Evolutionary conservation across 176 grass and related monocot genomes (phyloP), one percentile per base, ranked within the genome.

Genomic region (Thalia dealbata): DNA sequence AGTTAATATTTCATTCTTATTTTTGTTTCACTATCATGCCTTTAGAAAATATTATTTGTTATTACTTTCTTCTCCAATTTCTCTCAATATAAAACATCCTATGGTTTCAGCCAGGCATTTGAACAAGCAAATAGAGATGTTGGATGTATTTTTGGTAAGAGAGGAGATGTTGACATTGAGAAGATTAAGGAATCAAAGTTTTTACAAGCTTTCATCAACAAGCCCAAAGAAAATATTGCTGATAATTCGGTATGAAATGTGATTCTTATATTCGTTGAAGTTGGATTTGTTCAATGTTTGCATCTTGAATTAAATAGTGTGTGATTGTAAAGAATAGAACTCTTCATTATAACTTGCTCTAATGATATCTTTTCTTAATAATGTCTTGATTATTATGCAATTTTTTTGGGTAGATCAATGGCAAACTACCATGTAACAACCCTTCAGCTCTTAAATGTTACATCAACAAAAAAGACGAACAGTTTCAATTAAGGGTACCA

Each of bases 141-240:
- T 19, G 64, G 74, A 16, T 78, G 82, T 80, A 65, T 88, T 45
- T 92, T 96, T 84, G 18, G 61, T 3, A 92, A 81, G 78, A 78
- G 44, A 69, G 87, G 87, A 67, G 85, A 82, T 75, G 72, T 78
- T 66, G 70, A 73, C 81, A 72, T 88, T 35, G 93, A 90, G 80
- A 96, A 86, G 83, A 86, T 92, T 68, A 84, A 88, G 74, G 75
- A 79, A 28, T 96, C 82, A 10, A 92, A 84, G 71, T 81, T 84
- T 69, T 92, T 96, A 23, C 89, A 67, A 73, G 73, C 60, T 77
- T 78, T 92, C 78, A 78, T 88, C 80, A 65, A 73, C 28, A 84
- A 80, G 29, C 78, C 82, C 28, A 82, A 86, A 77, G 78, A 25
- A 79, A 80, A 90, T 78, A 41, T n/a, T 82, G 65, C 54, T 86